These are phyloP conservation scores for Monotropa hypopitys DNA, from an alignment of 179 eudicot genomes.

Conservation along the genomic window DNA sequence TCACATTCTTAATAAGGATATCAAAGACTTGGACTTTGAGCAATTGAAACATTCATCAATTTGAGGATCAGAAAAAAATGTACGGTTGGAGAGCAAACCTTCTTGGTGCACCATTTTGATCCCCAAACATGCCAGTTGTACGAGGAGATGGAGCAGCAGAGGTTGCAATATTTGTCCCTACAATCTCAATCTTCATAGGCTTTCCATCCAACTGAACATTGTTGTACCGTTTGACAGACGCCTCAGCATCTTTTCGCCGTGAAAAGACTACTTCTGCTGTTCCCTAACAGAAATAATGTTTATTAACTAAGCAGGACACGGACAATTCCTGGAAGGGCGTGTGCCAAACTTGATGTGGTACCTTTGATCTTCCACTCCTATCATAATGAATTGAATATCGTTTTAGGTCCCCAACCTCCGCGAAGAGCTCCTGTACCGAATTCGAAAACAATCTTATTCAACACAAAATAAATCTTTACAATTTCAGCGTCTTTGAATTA, in stretches of 20 bases:
- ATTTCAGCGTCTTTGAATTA: neutral
- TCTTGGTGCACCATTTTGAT: constrained; percentile 25
- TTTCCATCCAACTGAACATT: constrained; percentile 29
- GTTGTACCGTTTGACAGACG: constrained; percentile 28
- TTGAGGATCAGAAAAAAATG: neutral
- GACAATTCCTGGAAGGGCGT: neutral
- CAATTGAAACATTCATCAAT: constrained; percentile 8
- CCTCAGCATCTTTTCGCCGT: constrained; percentile 25
- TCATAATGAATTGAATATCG: constrained; percentile 52
- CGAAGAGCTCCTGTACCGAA: constrained; percentile 53
- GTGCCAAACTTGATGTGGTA: constrained; percentile 13
- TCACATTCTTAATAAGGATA: neutral
- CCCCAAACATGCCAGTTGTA: constrained; percentile 13
- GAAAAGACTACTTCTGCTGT: constrained; percentile 29
- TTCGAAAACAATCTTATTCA: constrained; percentile 1
- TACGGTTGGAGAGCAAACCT: constrained; percentile 11
- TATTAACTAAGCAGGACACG: constrained; percentile 4
- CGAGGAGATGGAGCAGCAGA: constrained; percentile 16
- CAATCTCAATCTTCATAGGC: constrained; percentile 28
- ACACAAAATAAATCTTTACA: neutral
- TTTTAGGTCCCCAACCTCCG: constrained; percentile 72
- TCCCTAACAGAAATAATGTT: constrained; percentile 18
- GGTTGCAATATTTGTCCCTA: constrained; percentile 23
- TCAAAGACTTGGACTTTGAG: neutral
- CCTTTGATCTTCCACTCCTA: constrained; percentile 77